Conservation (phyloP, 2,329 filamentous ascomycete species). For the Neofusicoccum cordaticola region DNA sequence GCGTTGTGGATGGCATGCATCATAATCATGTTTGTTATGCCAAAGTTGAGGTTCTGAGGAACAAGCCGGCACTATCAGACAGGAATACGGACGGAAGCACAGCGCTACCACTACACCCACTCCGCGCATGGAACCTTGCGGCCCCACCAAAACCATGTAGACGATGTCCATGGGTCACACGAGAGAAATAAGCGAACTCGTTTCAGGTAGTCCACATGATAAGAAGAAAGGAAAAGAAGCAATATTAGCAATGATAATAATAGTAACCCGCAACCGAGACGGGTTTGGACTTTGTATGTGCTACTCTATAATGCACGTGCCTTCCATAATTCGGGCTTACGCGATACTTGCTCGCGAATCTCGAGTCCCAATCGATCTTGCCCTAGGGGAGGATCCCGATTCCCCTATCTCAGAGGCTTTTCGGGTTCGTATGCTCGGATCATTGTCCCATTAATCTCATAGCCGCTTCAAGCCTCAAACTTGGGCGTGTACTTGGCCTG, state of each 20-base stretch:
- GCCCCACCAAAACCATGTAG: no score
- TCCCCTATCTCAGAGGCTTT: background rate
- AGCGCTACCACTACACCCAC: no score
- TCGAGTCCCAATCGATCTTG: background rate
- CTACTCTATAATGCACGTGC: background rate
- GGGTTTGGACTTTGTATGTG: constrained; percentile 1
- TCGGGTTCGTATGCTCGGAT: background rate
- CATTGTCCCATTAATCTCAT: background rate
- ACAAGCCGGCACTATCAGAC: background rate
- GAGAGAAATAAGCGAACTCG: background rate
- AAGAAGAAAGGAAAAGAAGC: background rate
- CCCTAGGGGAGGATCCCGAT: background rate
- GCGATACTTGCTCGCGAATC: background rate
- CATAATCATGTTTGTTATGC: constrained; percentile 78
- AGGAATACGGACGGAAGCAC: background rate
- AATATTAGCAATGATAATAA: background rate
- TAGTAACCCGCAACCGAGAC: background rate
- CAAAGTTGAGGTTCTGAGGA: constrained; percentile 77
- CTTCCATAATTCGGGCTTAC: background rate
- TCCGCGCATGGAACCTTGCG: no score
- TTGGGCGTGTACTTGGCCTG: constrained; percentile 84
- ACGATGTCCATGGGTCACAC: background rate
- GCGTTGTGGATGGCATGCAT: constrained; percentile 76
- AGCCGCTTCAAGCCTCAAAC: constrained; percentile 49
- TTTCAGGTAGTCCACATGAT: background rate